Base-by-base conservation (phyloP, 2,329 filamentous ascomycete genomes). In the Apiospora marii region DNA sequence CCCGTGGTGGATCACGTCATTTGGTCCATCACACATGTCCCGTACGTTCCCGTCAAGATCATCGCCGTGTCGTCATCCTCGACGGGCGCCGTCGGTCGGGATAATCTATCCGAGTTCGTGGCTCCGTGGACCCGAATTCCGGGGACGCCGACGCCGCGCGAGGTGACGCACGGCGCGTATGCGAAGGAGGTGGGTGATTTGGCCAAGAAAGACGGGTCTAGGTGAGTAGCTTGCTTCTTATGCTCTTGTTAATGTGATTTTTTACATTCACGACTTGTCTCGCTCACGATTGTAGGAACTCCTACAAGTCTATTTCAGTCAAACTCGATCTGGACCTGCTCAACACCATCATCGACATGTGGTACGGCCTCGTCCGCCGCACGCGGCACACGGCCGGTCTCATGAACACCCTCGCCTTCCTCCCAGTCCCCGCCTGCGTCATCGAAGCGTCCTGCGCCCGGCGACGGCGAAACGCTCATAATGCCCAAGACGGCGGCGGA, bases 401-500 rank as follows among this genome's bases (percentile, higher is more conserved):
- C 58, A 37, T 41, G 34, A 64, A n/a, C 58, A 64, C 58, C n/a
- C 30, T 64, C 30, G 16, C 19, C 1, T 41, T 64, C 16, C 7
- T 64, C 16, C 58, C 58, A 2, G 58, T 64, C 19, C 58, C 58
- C 0, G 22, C 58, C 4, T n/a, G 58, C 8, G 30, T 64, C 16
- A 64, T 64, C 19, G 34, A 37, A 64, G 58, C 58, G 22, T 64
- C 58, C 6, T 64, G 58, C 30, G 58, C 58, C 16, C 58, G 58
- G 16, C 58, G 30, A 7, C 3, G 34, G 12, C 27, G 30, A 14
- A 37, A 37, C 37, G 8, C 5, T 10, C 5, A 37, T 10, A 37
- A 37, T n/a, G 1, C 16, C 12, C 13, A 58, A 6, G 19, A 19
- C 16, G 7, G 6, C 30, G 4, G 7, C 16, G 7, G 12, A 12